A percentile compares a stretch with the other conserved stretches of the same genome.
Conservation (phyloP, 2,329 filamentous ascomycete species). For the Sclerotiophoma versabilis region DNA sequence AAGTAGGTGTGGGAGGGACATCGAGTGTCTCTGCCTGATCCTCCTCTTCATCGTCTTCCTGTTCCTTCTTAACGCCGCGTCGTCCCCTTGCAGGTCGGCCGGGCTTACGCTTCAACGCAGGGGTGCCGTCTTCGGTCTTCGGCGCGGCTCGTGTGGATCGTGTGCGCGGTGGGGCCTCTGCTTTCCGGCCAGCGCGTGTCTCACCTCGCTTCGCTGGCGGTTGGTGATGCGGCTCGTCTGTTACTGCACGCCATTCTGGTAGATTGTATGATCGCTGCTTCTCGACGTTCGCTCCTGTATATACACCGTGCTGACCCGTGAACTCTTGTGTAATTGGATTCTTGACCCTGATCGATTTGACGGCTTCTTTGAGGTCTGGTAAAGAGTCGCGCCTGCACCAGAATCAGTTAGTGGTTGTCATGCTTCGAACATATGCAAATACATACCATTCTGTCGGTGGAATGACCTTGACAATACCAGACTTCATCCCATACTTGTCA, state of each 20-base stretch:
- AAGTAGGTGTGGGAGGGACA: conserved; percentile 53
- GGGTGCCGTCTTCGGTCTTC: conserved; percentile 42
- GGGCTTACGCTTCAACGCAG: conserved; percentile 56
- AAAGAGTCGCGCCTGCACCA: conserved; percentile 69
- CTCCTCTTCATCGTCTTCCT: conserved; percentile 45
- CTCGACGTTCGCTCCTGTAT: conserved; percentile 95
- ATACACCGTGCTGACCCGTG: conserved; percentile 92
- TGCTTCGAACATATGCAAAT: not conserved
- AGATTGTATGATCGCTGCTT: conserved; percentile 96
- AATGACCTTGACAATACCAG: conserved; percentile 94
- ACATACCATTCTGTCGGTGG: conserved; percentile 91
- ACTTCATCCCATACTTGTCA: conserved; percentile 95
- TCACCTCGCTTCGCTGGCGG: conserved; percentile 90
- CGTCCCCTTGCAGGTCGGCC: conserved; percentile 53
- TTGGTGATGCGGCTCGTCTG: conserved; percentile 94
- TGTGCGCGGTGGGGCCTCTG: conserved; percentile 41
- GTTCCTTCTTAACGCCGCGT: conserved; percentile 30
- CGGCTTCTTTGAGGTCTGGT: conserved; percentile 78
- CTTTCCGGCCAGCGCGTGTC: conserved; percentile 61
- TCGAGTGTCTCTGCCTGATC: conserved; percentile 40
- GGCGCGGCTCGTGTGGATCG: conserved; percentile 45
- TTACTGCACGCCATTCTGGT: conserved; percentile 92
- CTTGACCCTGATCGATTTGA: conserved; percentile 92
- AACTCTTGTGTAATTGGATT: conserved; percentile 99
- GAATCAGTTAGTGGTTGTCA: not conserved